Percentiles rank a stretch among this genome's conserved stretches.
These are phyloP conservation scores for Pachysolen tannophilus DNA, from an alignment of 805 yeast species.

Conservation along the genomic window DNA sequence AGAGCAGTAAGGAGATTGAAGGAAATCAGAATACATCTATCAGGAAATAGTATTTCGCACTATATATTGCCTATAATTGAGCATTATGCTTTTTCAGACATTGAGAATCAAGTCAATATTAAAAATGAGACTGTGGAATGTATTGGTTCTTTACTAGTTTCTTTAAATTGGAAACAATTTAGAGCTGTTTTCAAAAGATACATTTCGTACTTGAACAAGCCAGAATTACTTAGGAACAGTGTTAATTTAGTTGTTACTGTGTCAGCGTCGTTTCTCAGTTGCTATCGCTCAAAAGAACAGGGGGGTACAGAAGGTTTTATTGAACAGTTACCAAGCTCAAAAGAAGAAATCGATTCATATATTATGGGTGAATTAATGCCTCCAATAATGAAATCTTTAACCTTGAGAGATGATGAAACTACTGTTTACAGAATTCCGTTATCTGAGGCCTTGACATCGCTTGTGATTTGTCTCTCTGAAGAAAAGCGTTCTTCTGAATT, in stretches of 20 bases:
- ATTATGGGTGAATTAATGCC: slow-evolving; percentile 54
- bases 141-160: slow-evolving; percentile 48
- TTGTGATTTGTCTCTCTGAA: slow-evolving; percentile 53
- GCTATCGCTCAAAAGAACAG: slow-evolving; percentile 5
- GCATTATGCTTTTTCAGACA: slow-evolving; percentile 55
- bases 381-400: slow-evolving; percentile 50
- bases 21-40: slow-evolving; percentile 36
- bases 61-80: slow-evolving; percentile 82
- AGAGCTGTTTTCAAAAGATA: slow-evolving; percentile 69
- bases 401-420: slow-evolving; percentile 69
- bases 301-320: slow-evolving; percentile 10
- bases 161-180: slow-evolving; percentile 73
- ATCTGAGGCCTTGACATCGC: slow-evolving; percentile 70
- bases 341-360: slow-evolving; percentile 33
- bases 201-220: slow-evolving; percentile 35
- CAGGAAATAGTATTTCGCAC: slow-evolving; percentile 59
- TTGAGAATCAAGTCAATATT: slow-evolving; percentile 52
- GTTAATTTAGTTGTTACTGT: slow-evolving; percentile 47
- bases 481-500: slow-evolving; percentile 49
- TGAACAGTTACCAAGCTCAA: slow-evolving; percentile 24
- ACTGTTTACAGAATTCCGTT: slow-evolving; percentile 68
- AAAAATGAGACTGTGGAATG: slow-evolving; percentile 59
- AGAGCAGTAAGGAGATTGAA: slow-evolving; percentile 67
- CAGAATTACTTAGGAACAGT: slow-evolving; percentile 39
- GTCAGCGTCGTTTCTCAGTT: slow-evolving; percentile 28